These are phyloP conservation scores for Chaetoceros muelleri DNA, from an alignment of 108 stramenopile genomes.

Conservation along the genomic window DNA sequence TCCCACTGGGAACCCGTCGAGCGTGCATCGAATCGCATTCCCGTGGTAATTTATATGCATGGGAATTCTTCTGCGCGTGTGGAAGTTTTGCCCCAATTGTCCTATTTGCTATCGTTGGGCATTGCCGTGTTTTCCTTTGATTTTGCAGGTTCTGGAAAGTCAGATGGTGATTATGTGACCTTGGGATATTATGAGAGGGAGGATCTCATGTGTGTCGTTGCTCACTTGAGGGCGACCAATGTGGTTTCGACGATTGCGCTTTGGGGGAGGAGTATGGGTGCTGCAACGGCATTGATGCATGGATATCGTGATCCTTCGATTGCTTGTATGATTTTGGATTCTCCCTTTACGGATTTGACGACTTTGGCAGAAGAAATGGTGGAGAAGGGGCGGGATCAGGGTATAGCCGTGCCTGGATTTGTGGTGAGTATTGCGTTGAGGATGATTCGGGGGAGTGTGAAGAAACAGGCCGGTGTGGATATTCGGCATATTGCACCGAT, in stretches of 20 bases:
- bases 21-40: slow-evolving; percentile 60
- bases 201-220: slow-evolving; percentile 87
- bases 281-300: slow-evolving; percentile 96
- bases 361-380: slow-evolving; percentile 95
- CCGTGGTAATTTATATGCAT: slow-evolving; percentile 89
- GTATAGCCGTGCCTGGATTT: slow-evolving; percentile 70
- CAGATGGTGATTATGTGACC: slow-evolving; percentile 94
- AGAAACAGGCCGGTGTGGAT: slow-evolving; percentile 86
- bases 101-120: slow-evolving; percentile 83
- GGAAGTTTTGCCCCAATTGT: slow-evolving; percentile 85
- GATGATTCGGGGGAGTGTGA: slow-evolving; percentile 77
- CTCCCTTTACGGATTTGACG: slow-evolving; percentile 88
- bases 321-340: slow-evolving; percentile 95
- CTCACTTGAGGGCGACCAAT: slow-evolving; percentile 85
- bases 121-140: slow-evolving; percentile 94
- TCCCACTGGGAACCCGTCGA: slow-evolving; percentile 95
- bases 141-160: slow-evolving; percentile 95
- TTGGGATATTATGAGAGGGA: slow-evolving; percentile 96
- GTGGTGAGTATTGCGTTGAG: slow-evolving; percentile 69
- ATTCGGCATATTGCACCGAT: slow-evolving; percentile 84
- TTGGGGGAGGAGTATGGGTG: slow-evolving; percentile 99
- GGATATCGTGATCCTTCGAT: slow-evolving; percentile 95
- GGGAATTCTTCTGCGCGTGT: slow-evolving; percentile 84
- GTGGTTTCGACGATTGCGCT: slow-evolving; percentile 89
- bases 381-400: slow-evolving; percentile 87